A percentile compares a stretch with the other conserved stretches of the same genome.
Evolutionary conservation across 139 green algal species (phyloP).

Genomic region (Spirogloea muscicola): DNA sequence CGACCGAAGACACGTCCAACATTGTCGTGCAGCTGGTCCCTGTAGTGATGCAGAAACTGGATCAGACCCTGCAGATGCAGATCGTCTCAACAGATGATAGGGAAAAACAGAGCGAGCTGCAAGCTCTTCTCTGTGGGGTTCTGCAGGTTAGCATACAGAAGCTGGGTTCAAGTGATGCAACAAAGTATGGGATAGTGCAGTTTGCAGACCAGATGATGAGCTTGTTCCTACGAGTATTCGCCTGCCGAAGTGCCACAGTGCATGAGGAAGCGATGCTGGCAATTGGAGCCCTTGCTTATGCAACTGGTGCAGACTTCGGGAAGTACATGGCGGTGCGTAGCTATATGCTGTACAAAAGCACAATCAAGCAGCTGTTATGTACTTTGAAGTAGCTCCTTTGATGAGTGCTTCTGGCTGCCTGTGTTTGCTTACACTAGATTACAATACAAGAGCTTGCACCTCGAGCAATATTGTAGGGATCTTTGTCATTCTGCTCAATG

Average conservation of each 20-base stretch:
- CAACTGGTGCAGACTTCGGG: constrained; percentile 69
- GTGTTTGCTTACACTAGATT: no score
- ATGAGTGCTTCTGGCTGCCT: no score
- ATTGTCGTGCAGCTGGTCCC: constrained; percentile 76
- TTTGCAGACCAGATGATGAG: constrained; percentile 77
- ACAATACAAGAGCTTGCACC: no score
- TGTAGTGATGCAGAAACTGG: constrained; percentile 71
- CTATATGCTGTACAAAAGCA: no score
- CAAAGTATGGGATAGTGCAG: constrained; percentile 61
- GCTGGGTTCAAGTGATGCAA: constrained; percentile 66
- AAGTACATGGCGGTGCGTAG: constrained; percentile 93
- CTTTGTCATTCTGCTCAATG: no score
- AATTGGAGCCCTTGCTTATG: constrained; percentile 79
- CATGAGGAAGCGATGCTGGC: constrained; percentile 95
- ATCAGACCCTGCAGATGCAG: constrained; percentile 58
- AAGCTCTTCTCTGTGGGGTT: constrained; percentile 89
- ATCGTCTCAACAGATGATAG: constrained; percentile 51
- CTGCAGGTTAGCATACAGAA: constrained; percentile 81
- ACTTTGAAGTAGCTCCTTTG: no score
- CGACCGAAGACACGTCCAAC: constrained; percentile 66
- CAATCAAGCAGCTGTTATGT: no score
- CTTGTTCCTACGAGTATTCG: constrained; percentile 64
- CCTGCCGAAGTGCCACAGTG: constrained; percentile 61
- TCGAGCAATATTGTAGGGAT: no score
- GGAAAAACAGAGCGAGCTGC: constrained; percentile 66